Evolutionary conservation across 495 filamentous ascomycete genomes (phyloP), one percentile per base, ranked within the genome.

Genomic region (Amphirosellinia nigrospora): DNA sequence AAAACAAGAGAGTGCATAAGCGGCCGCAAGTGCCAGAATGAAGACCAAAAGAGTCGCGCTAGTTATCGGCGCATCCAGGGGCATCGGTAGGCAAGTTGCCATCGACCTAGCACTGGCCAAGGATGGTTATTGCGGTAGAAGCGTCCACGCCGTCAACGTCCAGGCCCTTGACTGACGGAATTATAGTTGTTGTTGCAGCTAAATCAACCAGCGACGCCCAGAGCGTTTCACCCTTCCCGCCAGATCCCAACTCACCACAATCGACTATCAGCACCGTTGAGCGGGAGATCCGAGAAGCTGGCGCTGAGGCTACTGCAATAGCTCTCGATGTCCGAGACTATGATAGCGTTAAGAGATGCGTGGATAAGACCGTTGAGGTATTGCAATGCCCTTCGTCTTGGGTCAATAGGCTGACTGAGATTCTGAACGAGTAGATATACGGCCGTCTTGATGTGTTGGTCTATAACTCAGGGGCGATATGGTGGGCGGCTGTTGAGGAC

Each of bases 401-500:
- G 19, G 64, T 15, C 6, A 66, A 8, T 28, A 36, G 7, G 9
- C 66, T 68, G 19, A 68, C 55, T 36, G 19, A 1, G 15, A 21
- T 41, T 19, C 13, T 10, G 23, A 9, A 32, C 50, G 28, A 46
- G 4, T 70, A 86, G 72, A 80, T 79, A n/a, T 91, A 91, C 75
- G 81, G 82, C 53, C 85, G 84, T 38, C 81, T 97, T 8, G 92
- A 96, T 75, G 89, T 90, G 0, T 78, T 96, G 3, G 77, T 96
- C 61, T 95, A 96, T 82, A 96, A 96, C 78, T 89, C 90, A 0
- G 93, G 93, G 30, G 93, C 93, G 0, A 94, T 97, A 67, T 95
- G 90, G 89, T 97, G 93, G 93, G 86, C 90, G 0, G 87, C 90
- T 41, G 87, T 96, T 3, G 86, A 88, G 56, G 84, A 86, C 41